Evolutionary conservation across 75 land plant genomes (phyloP).

Genomic region (Pinus tabuliformis): DNA sequence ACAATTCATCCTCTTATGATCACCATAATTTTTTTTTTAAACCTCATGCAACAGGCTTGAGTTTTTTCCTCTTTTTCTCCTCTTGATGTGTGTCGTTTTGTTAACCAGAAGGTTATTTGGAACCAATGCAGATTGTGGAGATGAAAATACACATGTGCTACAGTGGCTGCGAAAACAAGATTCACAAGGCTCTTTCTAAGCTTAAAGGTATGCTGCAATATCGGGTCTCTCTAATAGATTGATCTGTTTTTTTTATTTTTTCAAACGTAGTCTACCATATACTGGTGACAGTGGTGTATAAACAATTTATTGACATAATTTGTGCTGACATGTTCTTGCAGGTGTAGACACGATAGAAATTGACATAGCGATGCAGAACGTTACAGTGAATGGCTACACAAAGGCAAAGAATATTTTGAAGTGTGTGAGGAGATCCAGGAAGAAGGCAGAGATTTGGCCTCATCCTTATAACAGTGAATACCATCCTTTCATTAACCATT

Average conservation of each 20-base stretch:
- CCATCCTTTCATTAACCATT: background rate
- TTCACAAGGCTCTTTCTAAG: constrained; percentile 39
- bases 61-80: too few species aligned
- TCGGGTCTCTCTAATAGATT: too few species aligned
- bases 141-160: constrained; percentile 54
- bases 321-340: background rate
- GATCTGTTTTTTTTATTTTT: too few species aligned
- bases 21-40: too few species aligned
- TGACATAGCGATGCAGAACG: constrained; percentile 65
- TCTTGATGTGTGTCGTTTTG: too few species aligned
- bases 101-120: too few species aligned
- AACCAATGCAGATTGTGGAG: constrained; percentile 37
- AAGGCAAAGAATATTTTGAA: constrained; percentile 56
- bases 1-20: too few species aligned
- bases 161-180: constrained; percentile 45
- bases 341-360: constrained; percentile 5
- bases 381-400: constrained; percentile 63
- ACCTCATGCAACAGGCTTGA: too few species aligned
- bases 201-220: constrained; percentile 27
- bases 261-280: too few species aligned
- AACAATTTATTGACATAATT: too few species aligned
- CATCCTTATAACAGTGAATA: constrained; percentile 35
- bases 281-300: too few species aligned
- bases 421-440: constrained; percentile 44
- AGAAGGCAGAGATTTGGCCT: constrained; percentile 60